Evolutionary conservation across 2,329 filamentous ascomycete species (phyloP).

Genomic region (Laburnicola sp.): DNA sequence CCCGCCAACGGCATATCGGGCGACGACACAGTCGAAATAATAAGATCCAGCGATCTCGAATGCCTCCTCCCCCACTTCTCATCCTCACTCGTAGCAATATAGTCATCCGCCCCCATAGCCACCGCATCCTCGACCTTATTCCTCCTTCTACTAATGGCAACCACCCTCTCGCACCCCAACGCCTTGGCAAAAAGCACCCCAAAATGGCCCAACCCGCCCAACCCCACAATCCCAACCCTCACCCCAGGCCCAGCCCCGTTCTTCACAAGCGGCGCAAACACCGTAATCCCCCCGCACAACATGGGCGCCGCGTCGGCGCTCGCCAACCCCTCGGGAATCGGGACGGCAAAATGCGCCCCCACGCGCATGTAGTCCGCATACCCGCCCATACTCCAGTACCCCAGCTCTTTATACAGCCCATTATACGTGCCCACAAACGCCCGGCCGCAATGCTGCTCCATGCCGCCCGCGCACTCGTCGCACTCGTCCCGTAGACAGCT

Average conservation of each 20-base stretch:
- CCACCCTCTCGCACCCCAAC: constrained; percentile 68
- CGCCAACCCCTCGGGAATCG: constrained; percentile 56
- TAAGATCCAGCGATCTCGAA: constrained; percentile 61
- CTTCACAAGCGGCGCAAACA: constrained; percentile 68
- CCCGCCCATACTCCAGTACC: constrained; percentile 67
- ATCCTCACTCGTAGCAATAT: constrained; percentile 63
- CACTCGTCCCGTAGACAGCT: constrained; percentile 55
- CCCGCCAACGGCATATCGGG: constrained; percentile 64
- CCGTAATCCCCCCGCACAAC: constrained; percentile 76
- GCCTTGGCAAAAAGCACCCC: constrained; percentile 72
- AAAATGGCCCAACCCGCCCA: constrained; percentile 75
- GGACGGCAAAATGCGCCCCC: constrained; percentile 61
- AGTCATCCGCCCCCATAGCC: constrained; percentile 67
- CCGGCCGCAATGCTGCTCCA: constrained; percentile 49
- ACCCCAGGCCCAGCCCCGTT: constrained; percentile 71
- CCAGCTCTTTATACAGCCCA: constrained; percentile 58
- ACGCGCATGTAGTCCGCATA: constrained; percentile 61
- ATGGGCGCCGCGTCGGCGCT: constrained; percentile 66
- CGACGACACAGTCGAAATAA: constrained; percentile 61
- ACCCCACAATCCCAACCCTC: constrained; percentile 69
- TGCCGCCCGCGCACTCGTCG: constrained; percentile 55
- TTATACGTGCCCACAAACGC: constrained; percentile 63
- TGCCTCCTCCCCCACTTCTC: constrained; percentile 63
- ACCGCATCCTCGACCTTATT: constrained; percentile 63
- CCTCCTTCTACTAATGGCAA: constrained; percentile 64